Evolutionary conservation across 345 rosid species (phyloP).

Genomic region (Murraya koenigii): DNA sequence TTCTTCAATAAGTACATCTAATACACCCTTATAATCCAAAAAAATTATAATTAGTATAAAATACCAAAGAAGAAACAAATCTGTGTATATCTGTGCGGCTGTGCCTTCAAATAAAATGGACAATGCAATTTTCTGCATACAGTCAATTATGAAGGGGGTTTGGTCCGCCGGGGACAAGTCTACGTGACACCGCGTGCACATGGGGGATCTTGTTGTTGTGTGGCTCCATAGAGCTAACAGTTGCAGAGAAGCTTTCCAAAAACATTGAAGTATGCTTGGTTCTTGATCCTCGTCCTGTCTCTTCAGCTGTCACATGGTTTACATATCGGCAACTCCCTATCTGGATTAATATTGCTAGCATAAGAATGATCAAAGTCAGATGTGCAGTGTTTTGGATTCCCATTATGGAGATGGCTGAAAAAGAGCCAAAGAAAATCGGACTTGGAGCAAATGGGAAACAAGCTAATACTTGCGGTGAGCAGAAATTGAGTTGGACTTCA

Average conservation of each 20-base stretch:
- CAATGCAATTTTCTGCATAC: background rate
- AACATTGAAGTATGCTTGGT: conserved; percentile 26
- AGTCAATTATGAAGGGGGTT: conserved; percentile 48
- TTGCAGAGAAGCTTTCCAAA: conserved; percentile 18
- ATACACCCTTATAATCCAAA: background rate
- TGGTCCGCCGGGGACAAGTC: conserved; percentile 41
- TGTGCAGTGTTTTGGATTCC: conserved; percentile 9
- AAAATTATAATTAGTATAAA: background rate
- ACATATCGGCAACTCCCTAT: conserved; percentile 20
- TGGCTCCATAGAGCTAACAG: conserved; percentile 16
- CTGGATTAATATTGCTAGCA: conserved; percentile 20
- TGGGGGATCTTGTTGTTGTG: background rate
- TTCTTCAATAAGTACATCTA: background rate
- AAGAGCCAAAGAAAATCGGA: background rate
- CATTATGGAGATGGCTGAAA: conserved; percentile 10
- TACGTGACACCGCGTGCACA: conserved; percentile 28
- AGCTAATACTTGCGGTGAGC: background rate
- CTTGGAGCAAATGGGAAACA: background rate
- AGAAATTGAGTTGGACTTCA: background rate
- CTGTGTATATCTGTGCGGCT: background rate
- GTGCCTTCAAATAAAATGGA: background rate
- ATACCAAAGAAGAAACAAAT: background rate
- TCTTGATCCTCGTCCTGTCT: conserved; percentile 2
- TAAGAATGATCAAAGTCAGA: conserved; percentile 16
- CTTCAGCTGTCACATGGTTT: background rate